Evolutionary conservation across 129 eudicot genomes (phyloP).

Genomic region (Saposhnikovia divaricata): DNA sequence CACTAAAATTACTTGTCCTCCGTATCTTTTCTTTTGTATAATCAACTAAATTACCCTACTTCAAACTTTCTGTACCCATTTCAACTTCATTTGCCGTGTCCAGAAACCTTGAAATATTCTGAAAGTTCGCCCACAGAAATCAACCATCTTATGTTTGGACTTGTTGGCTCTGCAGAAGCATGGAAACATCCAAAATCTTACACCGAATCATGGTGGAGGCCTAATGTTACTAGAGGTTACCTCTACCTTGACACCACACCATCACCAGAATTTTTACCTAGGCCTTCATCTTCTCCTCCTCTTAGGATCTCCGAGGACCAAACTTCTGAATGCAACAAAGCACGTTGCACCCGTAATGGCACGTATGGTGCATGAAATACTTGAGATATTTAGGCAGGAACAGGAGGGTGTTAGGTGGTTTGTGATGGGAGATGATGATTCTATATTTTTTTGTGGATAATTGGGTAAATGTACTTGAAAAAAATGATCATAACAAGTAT

Average conservation of each 20-base stretch:
- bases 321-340: neutral
- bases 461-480: slow-evolving; percentile 16
- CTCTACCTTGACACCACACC: slow-evolving; percentile 41
- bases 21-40: neutral
- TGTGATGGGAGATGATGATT: slow-evolving; percentile 29
- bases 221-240: slow-evolving; percentile 42
- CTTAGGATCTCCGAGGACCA: slow-evolving; percentile 16
- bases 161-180: slow-evolving; percentile 34
- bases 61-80: neutral
- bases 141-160: slow-evolving; percentile 43
- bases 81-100: neutral
- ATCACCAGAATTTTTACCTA: slow-evolving; percentile 30
- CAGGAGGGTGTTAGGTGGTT: slow-evolving; percentile 24
- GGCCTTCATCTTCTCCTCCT: slow-evolving; percentile 47
- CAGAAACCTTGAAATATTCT: neutral
- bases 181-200: slow-evolving; percentile 34
- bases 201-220: slow-evolving; percentile 64
- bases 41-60: neutral
- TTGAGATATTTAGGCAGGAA: slow-evolving; percentile 28
- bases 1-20: neutral
- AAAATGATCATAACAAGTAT: slow-evolving; percentile 31
- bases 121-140: slow-evolving; percentile 23
- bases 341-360: slow-evolving; percentile 7
- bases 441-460: slow-evolving; percentile 26
- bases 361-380: slow-evolving; percentile 21